A percentile compares a stretch with the other conserved stretches of the same genome.
Evolutionary conservation across 495 filamentous ascomycete species (phyloP).

Genomic region (Lasiosphaeria hispida): DNA sequence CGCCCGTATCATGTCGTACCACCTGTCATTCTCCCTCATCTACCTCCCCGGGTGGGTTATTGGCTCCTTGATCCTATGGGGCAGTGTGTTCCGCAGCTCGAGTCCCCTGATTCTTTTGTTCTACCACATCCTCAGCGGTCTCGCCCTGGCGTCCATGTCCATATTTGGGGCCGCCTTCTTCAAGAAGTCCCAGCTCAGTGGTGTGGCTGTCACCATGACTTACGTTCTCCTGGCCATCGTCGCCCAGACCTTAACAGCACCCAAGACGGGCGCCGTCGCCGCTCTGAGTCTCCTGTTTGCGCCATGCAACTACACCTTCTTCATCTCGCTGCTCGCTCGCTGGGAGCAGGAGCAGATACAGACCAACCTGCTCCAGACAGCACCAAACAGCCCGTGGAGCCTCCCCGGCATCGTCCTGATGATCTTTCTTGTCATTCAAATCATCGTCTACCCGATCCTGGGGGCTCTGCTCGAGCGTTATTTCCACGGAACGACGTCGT

Average conservation of each 20-base stretch:
- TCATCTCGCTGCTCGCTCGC: slow-evolving; percentile 64
- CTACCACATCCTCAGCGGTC: slow-evolving; percentile 60
- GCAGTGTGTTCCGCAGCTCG: slow-evolving; percentile 61
- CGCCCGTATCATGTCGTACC: slow-evolving; percentile 63
- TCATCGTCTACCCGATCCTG: slow-evolving; percentile 66
- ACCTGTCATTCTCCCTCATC: slow-evolving; percentile 63
- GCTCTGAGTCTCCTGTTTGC: slow-evolving; percentile 69
- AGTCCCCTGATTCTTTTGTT: slow-evolving; percentile 59
- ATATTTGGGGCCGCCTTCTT: slow-evolving; percentile 73
- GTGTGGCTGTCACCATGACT: slow-evolving; percentile 63
- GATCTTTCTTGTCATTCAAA: slow-evolving; percentile 69
- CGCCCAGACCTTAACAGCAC: slow-evolving; percentile 60
- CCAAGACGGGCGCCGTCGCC: slow-evolving; percentile 56
- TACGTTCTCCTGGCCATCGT: slow-evolving; percentile 66
- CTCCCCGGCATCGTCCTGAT: slow-evolving; percentile 66
- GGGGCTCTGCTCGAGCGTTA: slow-evolving; percentile 69
- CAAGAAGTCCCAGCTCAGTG: slow-evolving; percentile 71
- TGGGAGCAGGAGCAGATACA: slow-evolving; percentile 57
- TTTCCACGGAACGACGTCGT: slow-evolving; percentile 70
- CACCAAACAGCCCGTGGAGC: slow-evolving; percentile 60
- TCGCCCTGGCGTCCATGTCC: slow-evolving; percentile 65
- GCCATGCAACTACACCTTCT: slow-evolving; percentile 74
- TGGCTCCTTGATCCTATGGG: slow-evolving; percentile 58
- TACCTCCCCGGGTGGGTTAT: slow-evolving; percentile 72
- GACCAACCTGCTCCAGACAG: slow-evolving; percentile 53